Evolutionary conservation across 345 rosid species (phyloP).

Genomic region (Anacardium occidentale): DNA sequence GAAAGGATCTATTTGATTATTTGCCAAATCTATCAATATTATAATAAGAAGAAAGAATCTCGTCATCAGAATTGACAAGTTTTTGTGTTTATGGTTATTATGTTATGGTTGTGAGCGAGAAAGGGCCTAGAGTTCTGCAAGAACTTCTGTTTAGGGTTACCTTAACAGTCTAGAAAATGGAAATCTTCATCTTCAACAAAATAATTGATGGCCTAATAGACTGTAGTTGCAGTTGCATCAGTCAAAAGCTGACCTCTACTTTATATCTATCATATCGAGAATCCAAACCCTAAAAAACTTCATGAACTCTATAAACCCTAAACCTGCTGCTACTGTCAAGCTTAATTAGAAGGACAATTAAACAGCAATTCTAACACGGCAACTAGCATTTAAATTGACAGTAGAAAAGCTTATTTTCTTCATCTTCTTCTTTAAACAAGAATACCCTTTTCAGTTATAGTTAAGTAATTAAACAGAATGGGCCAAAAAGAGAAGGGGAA

Average conservation of each 20-base stretch:
- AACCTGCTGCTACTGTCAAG: conserved; percentile 7
- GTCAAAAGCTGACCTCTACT: conserved; percentile 29
- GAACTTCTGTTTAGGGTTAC: background rate
- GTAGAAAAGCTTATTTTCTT: background rate
- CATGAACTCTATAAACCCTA: conserved; percentile 11
- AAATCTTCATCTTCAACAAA: conserved; percentile 25
- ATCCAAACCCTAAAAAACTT: conserved; percentile 15
- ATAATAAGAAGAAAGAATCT: no score
- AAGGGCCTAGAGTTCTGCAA: background rate
- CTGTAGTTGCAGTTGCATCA: conserved; percentile 21
- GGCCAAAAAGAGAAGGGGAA: background rate
- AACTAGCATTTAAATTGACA: background rate
- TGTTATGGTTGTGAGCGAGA: background rate
- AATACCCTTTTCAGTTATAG: background rate
- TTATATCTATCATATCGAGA: conserved; percentile 16
- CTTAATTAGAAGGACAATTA: background rate
- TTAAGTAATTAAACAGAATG: background rate
- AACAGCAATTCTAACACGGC: background rate
- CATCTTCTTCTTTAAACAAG: background rate
- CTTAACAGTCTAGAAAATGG: conserved; percentile 21
- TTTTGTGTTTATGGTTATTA: background rate
- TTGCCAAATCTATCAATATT: no score
- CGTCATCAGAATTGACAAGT: no score
- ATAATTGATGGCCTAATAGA: conserved; percentile 19
- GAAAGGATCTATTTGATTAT: no score